Evolutionary conservation across 225 moss, liverwort and hornwort genomes (phyloP).

Genomic region (Physcomitrellopsis africana): DNA sequence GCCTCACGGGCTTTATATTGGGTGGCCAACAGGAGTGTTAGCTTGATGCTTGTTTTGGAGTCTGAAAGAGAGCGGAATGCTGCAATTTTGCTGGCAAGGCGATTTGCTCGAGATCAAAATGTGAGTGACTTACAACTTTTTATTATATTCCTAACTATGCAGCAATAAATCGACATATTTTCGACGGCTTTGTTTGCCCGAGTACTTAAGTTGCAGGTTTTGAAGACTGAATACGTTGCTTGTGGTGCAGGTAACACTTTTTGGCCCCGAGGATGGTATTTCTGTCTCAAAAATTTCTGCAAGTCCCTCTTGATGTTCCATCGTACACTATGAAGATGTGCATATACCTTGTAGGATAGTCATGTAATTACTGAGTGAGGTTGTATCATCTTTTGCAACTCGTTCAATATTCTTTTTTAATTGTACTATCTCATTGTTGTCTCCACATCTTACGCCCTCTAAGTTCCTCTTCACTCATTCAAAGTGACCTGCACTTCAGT

Average conservation of each 20-base stretch:
- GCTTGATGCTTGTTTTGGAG: constrained; percentile 88
- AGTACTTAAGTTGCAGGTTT: neutral
- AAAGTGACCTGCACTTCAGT: too few relatives aligned
- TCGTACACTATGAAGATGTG: constrained; percentile 41
- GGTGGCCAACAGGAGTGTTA: constrained; percentile 74
- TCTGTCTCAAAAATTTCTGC: constrained; percentile 51
- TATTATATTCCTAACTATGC: neutral
- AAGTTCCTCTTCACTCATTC: too few relatives aligned
- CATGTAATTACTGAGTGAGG: constrained; percentile 32
- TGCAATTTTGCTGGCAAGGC: constrained; percentile 83
- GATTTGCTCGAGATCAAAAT: constrained; percentile 77
- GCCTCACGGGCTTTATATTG: constrained; percentile 87
- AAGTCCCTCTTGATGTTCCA: constrained; percentile 44
- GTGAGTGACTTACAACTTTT: constrained; percentile 39
- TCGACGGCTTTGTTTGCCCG: constrained; percentile 11
- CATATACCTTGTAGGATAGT: constrained; percentile 49
- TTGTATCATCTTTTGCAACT: constrained; percentile 40
- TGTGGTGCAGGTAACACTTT: constrained; percentile 51
- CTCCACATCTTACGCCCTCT: too few relatives aligned
- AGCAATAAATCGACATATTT: neutral
- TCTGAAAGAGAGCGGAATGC: constrained; percentile 97
- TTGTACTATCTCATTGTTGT: constrained; percentile 7
- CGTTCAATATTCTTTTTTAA: constrained; percentile 43
- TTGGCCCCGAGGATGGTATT: constrained; percentile 63
- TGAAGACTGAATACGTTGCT: constrained; percentile 13